Base-by-base conservation (phyloP, 2,329 filamentous ascomycete genomes). In the Cladophialophora yegresii region DNA sequence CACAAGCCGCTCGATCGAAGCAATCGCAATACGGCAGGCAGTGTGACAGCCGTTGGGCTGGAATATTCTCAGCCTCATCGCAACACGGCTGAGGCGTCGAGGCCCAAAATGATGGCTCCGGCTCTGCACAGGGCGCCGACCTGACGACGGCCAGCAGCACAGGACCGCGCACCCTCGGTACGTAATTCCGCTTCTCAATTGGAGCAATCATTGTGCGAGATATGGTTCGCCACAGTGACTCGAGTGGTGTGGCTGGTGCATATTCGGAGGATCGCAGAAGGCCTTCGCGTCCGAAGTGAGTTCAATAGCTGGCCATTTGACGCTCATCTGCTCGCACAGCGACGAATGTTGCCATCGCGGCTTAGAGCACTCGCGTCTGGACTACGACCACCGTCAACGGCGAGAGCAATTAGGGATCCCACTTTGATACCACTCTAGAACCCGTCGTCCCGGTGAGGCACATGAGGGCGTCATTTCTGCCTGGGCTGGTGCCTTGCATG, bases 231-330 rank as follows among this genome's bases (percentile, higher is more conserved):
- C 54, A 54, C 61, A 36, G 51, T 30, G 43, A n/a, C n/a, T n/a
- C n/a, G n/a, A n/a, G n/a, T n/a, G n/a, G n/a, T n/a, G 61, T 63
- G 61, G 61, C 61, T 63, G 60, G 32, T 58, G 54, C 54, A 33
- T 63, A 20, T 58, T 54, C 36, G 28, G 30, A 23, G 43, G 26
- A 50, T n/a, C 16, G 36, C 16, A 43, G 36, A n/a, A 28, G 26
- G 3, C 26, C 26, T 28, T 28, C 26, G 26, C 36, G 36, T 43
- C 36, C 36, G 36, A 8, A n/a, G 5, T 4, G 20, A 51, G 9
- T 50, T 50, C 47, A 22, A 50, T 10, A 16, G 20, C 20, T 50
- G 20, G 20, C 47, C 47, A n/a, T 50, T n/a, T n/a, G 20, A 50
- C 23, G 10, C 22, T 16, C 47, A 6, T 43, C 36, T 43, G 4